Conservation (phyloP, 1,139 yeast genomes). For the Geotrichum reessii region DNA sequence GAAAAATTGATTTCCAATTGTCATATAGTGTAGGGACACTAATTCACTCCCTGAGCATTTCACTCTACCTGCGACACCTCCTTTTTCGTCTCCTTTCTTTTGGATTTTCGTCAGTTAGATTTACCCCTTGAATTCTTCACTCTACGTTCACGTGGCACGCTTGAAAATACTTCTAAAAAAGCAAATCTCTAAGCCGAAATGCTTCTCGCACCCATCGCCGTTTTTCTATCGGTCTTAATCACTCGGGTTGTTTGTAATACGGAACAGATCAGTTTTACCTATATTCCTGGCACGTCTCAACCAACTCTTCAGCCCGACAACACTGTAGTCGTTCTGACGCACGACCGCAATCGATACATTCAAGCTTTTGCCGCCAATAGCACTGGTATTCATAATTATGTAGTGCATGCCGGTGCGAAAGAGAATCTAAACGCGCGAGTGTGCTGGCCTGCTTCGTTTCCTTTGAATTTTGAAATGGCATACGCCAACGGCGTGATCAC, state of each 20-base stretch:
- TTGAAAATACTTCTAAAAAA: background rate
- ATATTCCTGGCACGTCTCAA: background rate
- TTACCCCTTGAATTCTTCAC: background rate
- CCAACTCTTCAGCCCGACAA: background rate
- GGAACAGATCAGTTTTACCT: background rate
- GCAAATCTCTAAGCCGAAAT: background rate
- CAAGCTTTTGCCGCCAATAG: background rate
- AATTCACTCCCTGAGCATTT: background rate
- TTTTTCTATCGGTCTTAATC: background rate
- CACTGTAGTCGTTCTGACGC: background rate
- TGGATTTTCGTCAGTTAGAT: too few relatives aligned
- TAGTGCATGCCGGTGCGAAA: background rate
- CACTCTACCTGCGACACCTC: too few relatives aligned
- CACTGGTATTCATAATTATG: background rate
- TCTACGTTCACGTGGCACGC: background rate
- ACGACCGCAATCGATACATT: background rate
- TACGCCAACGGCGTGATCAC: slow-evolving; percentile 19
- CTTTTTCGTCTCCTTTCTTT: too few relatives aligned
- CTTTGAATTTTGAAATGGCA: slow-evolving; percentile 28
- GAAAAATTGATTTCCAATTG: background rate
- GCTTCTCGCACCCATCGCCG: background rate
- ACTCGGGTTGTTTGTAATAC: background rate
- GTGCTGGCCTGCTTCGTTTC: slow-evolving; percentile 38
- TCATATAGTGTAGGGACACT: background rate
- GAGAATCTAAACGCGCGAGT: slow-evolving; percentile 27